Evolutionary conservation across 1,284 basidiomycete species (phyloP).

Genomic region (Heliocybe sulcata): DNA sequence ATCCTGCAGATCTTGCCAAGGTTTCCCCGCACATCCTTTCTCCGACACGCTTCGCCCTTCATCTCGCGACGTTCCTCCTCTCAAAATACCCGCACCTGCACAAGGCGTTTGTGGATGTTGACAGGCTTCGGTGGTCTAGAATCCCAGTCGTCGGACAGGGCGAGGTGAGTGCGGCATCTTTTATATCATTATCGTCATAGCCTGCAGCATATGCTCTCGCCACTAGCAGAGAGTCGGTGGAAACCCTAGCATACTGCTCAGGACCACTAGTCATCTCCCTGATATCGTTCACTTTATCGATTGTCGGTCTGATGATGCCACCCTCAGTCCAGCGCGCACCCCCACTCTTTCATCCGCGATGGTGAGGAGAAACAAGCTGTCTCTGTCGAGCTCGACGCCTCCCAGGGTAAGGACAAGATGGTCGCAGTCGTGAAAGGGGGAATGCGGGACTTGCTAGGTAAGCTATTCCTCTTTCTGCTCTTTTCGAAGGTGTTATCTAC

Average conservation of each 20-base stretch:
- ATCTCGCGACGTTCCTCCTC: constrained; percentile 81
- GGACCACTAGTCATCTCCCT: background rate
- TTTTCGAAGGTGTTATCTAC: no score
- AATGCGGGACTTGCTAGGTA: constrained; percentile 73
- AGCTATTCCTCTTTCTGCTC: constrained; percentile 14
- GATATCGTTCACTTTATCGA: no score
- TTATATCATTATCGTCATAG: no score
- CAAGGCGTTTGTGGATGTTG: constrained; percentile 71
- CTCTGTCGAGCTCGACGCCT: constrained; percentile 59
- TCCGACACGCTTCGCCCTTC: constrained; percentile 83
- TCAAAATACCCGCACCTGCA: constrained; percentile 77
- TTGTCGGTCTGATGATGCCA: no score
- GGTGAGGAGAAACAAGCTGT: constrained; percentile 84
- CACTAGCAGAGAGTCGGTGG: no score
- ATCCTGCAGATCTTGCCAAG: constrained; percentile 70
- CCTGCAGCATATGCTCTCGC: no score
- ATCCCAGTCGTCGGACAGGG: constrained; percentile 42
- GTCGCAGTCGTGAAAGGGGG: constrained; percentile 62
- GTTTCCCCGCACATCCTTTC: constrained; percentile 77
- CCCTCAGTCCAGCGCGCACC: constrained; percentile 48
- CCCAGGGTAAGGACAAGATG: constrained; percentile 49
- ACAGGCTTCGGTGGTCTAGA: constrained; percentile 83
- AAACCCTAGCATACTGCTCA: no score
- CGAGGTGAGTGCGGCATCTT: background rate
- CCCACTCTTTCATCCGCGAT: constrained; percentile 82